Base-by-base conservation (phyloP, 2,329 filamentous ascomycete genomes). In the Trichoderma atroviride region DNA sequence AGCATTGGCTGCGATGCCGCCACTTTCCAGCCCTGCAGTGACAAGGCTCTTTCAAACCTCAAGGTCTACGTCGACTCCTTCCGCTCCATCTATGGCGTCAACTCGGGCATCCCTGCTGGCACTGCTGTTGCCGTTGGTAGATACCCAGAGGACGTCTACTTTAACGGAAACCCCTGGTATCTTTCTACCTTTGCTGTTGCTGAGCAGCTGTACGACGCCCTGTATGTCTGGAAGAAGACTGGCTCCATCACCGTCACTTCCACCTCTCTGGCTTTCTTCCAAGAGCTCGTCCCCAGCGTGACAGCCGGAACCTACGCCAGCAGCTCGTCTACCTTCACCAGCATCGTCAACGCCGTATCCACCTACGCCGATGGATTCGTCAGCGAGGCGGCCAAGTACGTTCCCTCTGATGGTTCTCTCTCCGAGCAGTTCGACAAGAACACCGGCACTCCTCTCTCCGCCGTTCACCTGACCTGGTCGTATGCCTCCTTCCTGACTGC, bases 131-230 rank as follows among this genome's bases (percentile, higher is more conserved):
- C 88, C 7, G 82, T 91, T 6, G 91, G 91, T 56, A 83, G 91
- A 70, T 93, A 93, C 76, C 80, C 88, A 0, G 90, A 92, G 77
- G 92, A 96, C 74, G 79, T 83, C 4, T 96, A 95, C 79, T 91
- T 90, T 78, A 88, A 88, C 70, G 92, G 92, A 1, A 94, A 96
- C 78, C 92, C 92, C 1, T 96, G 92, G 92, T 92, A 93, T 74
- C 84, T 95, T 14, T 86, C 86, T 74, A 95, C 91, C 0, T 83
- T 93, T 35, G 92, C 91, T 1, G 91, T 91, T 0, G 93, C 92
- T 3, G 92, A 96, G 79, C 90, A 92, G 76, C 85, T 96, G 3
- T 95, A 94, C 77, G 89, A 92, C 74, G 90, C 92, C 0, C 75
- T 94, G 1, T 89, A 90, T 72, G 88, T 91, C 61, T 95, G 91